Evolutionary conservation across 2,329 filamentous ascomycete genomes (phyloP).

Genomic region (Amphichorda felina): DNA sequence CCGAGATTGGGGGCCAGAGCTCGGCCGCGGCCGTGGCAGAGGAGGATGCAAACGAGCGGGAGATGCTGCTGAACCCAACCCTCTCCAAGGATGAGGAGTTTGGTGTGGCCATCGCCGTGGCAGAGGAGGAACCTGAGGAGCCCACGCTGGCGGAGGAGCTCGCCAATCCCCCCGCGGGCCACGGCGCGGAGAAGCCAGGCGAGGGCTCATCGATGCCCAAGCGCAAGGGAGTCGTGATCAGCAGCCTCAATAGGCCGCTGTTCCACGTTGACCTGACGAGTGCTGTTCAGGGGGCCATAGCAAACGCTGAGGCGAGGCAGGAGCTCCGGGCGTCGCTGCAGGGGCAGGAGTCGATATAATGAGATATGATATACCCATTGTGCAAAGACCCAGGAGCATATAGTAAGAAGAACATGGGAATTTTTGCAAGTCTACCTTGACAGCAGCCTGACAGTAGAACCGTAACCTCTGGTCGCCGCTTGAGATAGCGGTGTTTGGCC

Average conservation of each 20-base stretch:
- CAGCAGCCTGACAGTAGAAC: too few relatives aligned
- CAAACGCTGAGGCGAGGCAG: conserved; percentile 33
- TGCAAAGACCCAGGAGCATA: too few relatives aligned
- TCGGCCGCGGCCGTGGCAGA: conserved; percentile 49
- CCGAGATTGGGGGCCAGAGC: conserved; percentile 63
- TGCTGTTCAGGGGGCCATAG: conserved; percentile 23
- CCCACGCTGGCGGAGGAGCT: not conserved
- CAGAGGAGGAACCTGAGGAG: conserved; percentile 13
- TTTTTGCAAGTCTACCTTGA: too few relatives aligned
- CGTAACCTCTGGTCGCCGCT: too few relatives aligned
- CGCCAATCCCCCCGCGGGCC: not conserved
- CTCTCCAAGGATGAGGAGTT: conserved; percentile 20
- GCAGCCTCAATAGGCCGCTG: conserved; percentile 29
- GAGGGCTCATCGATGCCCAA: conserved; percentile 51
- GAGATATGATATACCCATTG: not conserved
- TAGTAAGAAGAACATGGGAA: too few relatives aligned
- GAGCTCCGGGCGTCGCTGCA: conserved; percentile 13
- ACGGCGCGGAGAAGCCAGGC: not conserved
- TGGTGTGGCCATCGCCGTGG: conserved; percentile 11
- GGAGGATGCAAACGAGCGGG: not conserved
- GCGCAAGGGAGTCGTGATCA: conserved; percentile 26
- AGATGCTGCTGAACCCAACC: conserved; percentile 23
- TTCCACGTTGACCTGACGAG: conserved; percentile 34
- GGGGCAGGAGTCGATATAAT: not conserved
- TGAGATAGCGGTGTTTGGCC: too few relatives aligned